These are phyloP conservation scores for Arthroderma uncinatum DNA, from an alignment of 2,329 filamentous ascomycete species.

Conservation along the genomic window DNA sequence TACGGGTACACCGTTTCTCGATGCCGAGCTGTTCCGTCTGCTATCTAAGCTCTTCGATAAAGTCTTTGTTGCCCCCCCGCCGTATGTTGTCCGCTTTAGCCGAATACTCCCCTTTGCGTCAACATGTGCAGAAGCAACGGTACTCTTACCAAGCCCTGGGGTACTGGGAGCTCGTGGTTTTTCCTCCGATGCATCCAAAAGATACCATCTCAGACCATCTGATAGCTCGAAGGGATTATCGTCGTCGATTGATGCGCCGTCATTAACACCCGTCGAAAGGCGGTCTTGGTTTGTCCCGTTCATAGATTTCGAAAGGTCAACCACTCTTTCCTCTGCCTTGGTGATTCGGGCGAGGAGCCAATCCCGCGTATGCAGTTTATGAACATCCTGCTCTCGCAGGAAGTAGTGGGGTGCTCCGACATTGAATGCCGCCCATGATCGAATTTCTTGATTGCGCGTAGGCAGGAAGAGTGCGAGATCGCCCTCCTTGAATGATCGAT, in stretches of 20 bases:
- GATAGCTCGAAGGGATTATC: conserved; percentile 96
- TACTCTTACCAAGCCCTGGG: conserved; percentile 80
- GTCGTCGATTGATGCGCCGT: conserved; percentile 56
- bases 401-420: conserved; percentile 96
- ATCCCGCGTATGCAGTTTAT: conserved; percentile 72
- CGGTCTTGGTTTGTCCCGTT: conserved; percentile 41
- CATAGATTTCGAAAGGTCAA: conserved; percentile 76
- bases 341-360: conserved; percentile 95
- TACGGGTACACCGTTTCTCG: conserved; percentile 53
- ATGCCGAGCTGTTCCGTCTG: conserved; percentile 75
- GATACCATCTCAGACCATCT: conserved; percentile 89
- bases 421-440: conserved; percentile 97
- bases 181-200: conserved; percentile 87
- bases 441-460: conserved; percentile 83
- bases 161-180: conserved; percentile 86
- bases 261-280: conserved; percentile 41
- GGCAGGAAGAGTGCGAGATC: conserved; percentile 90
- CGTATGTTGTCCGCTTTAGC: conserved; percentile 44
- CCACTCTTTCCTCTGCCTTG: conserved; percentile 82
- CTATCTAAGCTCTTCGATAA: conserved; percentile 83
- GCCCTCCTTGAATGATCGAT: conserved; percentile 89
- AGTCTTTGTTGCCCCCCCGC: conserved; percentile 64
- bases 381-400: conserved; percentile 79
- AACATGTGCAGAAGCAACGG: conserved; percentile 75
- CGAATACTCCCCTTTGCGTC: conserved; percentile 64